Evolutionary conservation across 2,329 filamentous ascomycete genomes (phyloP).

Genomic region (Xylogone sp.): DNA sequence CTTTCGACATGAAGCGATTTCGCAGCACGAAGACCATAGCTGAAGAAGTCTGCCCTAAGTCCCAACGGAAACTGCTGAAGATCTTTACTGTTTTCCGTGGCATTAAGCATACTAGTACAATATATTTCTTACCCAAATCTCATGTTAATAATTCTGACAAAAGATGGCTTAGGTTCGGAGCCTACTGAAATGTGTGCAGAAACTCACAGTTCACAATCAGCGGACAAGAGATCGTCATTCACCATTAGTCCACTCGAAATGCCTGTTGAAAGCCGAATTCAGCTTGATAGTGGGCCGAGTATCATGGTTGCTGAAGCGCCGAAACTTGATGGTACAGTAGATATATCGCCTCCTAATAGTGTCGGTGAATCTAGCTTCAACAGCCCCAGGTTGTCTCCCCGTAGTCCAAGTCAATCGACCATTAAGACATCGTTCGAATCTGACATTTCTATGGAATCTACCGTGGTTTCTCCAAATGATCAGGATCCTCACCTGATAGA

Average conservation of each 20-base stretch:
- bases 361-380: constrained; percentile 21
- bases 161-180: neutral
- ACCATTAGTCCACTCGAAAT: constrained; percentile 30
- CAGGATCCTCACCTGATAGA: constrained; percentile 21
- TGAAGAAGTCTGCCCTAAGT: neutral
- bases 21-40: neutral
- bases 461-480: constrained; percentile 19
- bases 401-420: constrained; percentile 23
- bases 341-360: constrained; percentile 22
- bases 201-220: neutral
- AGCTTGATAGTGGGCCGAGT: constrained; percentile 33
- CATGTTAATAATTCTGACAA: neutral
- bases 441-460: constrained; percentile 30
- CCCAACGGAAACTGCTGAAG: neutral
- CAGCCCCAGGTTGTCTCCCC: constrained; percentile 24
- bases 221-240: neutral
- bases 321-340: constrained; percentile 14
- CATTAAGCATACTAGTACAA: neutral
- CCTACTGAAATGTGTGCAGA: neutral
- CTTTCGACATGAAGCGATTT: neutral
- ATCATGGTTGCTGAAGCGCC: constrained; percentile 31
- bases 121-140: neutral
- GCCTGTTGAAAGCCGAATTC: constrained; percentile 39
- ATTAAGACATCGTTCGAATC: constrained; percentile 36
- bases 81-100: neutral